A percentile compares a stretch with the other conserved stretches of the same genome.
Conservation (phyloP, 805 yeast species). For the Yamadazyma akitaensis region DNA sequence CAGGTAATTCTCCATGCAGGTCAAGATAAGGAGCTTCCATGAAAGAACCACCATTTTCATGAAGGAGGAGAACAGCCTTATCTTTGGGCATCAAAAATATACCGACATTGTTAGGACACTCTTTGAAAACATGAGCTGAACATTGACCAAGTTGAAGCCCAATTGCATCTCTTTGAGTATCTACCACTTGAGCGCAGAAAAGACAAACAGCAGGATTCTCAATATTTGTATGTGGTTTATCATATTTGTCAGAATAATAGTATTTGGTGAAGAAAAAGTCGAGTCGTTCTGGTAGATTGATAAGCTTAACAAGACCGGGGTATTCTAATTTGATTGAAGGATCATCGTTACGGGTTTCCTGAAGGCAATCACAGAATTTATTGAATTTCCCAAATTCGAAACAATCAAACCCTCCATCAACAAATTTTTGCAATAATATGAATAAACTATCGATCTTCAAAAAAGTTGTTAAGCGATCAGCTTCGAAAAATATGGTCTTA, state of each 20-base stretch:
- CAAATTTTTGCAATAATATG: slow-evolving; percentile 16
- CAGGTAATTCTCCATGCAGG: slow-evolving; percentile 80
- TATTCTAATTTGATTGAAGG: slow-evolving; percentile 40
- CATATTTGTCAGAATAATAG: slow-evolving; percentile 43
- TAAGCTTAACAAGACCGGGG: slow-evolving; percentile 62
- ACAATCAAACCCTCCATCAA: slow-evolving; percentile 13
- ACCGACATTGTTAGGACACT: slow-evolving; percentile 66
- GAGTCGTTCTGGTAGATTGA: slow-evolving; percentile 62
- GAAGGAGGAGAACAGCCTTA: slow-evolving; percentile 58
- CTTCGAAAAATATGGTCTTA: slow-evolving; percentile 40
- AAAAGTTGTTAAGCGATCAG: slow-evolving; percentile 49
- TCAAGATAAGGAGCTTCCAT: slow-evolving; percentile 81
- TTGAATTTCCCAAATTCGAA: slow-evolving; percentile 26
- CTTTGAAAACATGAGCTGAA: slow-evolving; percentile 61
- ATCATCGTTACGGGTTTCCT: slow-evolving; percentile 2
- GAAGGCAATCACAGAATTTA: slow-evolving; percentile 15
- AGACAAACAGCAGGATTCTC: slow-evolving; percentile 85
- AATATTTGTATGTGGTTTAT: slow-evolving; percentile 34
- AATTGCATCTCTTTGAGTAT: slow-evolving; percentile 59
- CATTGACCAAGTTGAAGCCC: slow-evolving; percentile 72
- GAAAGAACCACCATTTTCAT: slow-evolving; percentile 80
- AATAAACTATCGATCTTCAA: slow-evolving; percentile 45
- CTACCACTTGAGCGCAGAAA: slow-evolving; percentile 69
- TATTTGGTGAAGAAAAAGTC: slow-evolving; percentile 66
- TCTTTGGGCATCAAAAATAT: slow-evolving; percentile 71